Conservation (phyloP, 2,329 filamentous ascomycete genomes). For the Microsporum ferrugineum region DNA sequence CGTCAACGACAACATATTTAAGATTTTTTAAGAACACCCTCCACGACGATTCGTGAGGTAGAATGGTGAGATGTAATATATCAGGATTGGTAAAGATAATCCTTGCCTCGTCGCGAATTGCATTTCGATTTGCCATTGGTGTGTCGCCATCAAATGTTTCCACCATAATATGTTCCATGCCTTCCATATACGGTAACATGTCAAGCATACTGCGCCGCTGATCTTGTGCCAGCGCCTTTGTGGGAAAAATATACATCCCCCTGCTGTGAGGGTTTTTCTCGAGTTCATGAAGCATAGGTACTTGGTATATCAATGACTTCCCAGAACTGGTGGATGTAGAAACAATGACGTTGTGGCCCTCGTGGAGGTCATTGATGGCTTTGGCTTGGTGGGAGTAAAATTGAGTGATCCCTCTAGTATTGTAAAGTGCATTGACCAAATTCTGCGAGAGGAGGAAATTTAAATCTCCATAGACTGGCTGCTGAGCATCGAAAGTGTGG, state of each 20-base stretch:
- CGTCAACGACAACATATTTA: conserved; percentile 80
- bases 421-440: conserved; percentile 92
- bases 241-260: conserved; percentile 97
- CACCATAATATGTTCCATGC: conserved; percentile 62
- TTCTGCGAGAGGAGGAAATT: conserved; percentile 79
- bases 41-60: conserved; percentile 87
- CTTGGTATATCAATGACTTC: conserved; percentile 95
- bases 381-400: conserved; percentile 89
- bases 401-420: conserved; percentile 71
- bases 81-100: conserved; percentile 98
- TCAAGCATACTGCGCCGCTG: conserved; percentile 81
- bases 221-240: conserved; percentile 91
- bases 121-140: conserved; percentile 62
- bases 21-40: conserved; percentile 77
- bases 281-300: conserved; percentile 78
- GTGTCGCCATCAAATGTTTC: conserved; percentile 97
- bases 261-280: conserved; percentile 65
- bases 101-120: conserved; percentile 74
- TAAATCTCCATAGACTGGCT: conserved; percentile 69
- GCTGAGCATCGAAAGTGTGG: conserved; percentile 77
- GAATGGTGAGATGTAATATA: conserved; percentile 88
- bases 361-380: conserved; percentile 77
- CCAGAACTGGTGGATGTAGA: conserved; percentile 93
- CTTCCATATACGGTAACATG: conserved; percentile 67
- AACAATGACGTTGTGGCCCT: conserved; percentile 78